phyloP scores from a whole-genome alignment of 768 basidiomycete genomes.

The Mycena belliarum region DNA sequence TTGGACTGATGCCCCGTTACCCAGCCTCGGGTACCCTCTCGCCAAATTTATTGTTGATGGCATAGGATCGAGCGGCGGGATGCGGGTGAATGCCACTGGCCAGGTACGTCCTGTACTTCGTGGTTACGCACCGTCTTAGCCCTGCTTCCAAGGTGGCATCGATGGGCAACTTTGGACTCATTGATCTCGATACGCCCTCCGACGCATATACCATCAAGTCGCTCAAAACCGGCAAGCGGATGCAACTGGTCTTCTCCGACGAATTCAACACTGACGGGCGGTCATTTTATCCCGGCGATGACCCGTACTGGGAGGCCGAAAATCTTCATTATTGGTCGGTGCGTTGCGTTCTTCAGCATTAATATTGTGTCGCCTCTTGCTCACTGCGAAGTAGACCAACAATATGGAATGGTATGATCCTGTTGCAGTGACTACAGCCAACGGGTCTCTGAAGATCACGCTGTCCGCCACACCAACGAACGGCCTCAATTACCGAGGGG shows the following conservation, averaged over 20 bases:
- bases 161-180: conserved; percentile 28
- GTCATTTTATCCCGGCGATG: conserved; percentile 72
- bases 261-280: conserved; percentile 84
- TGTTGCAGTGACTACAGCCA: conserved; percentile 66
- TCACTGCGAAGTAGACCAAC: conserved; percentile 78
- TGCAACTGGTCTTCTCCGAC: conserved; percentile 77
- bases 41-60: conserved; percentile 52
- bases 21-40: conserved; percentile 63
- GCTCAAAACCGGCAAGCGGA: conserved; percentile 47
- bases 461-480: conserved; percentile 66
- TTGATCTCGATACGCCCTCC: conserved; percentile 76
- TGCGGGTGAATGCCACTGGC: conserved; percentile 79
- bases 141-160: not conserved
- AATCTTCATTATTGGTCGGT: conserved; percentile 26
- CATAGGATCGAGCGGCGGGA: conserved; percentile 35
- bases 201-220: conserved; percentile 52
- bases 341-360: not conserved
- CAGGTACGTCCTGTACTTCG: conserved; percentile 37
- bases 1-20: not conserved
- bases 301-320: conserved; percentile 61
- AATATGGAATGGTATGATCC: conserved; percentile 82
- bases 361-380: conserved; percentile 43
- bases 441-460: conserved; percentile 76
- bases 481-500: conserved; percentile 57
- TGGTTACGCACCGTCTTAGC: not conserved